Conservation (phyloP, 371 early-diverging fungal genomes). For the Mucor irregularis region DNA sequence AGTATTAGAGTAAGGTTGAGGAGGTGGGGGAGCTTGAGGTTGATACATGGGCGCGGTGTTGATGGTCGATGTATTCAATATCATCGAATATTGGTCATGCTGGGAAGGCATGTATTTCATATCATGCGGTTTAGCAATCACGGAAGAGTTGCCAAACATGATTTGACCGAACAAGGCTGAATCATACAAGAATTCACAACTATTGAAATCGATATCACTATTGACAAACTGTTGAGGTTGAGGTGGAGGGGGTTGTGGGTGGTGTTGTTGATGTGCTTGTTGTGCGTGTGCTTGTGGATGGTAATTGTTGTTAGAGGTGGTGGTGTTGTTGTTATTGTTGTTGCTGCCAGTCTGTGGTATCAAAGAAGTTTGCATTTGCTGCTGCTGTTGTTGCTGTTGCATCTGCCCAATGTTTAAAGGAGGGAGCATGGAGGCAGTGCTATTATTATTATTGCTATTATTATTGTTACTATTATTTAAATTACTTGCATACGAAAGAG, state of each 20-base stretch:
- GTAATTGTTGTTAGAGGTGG: too few species aligned
- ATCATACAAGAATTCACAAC: constrained; percentile 43
- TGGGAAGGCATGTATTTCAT: not conserved
- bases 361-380: not conserved
- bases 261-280: not conserved
- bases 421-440: not conserved
- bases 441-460: not conserved
- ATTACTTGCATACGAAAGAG: too few species aligned
- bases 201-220: constrained; percentile 40
- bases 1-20: too few species aligned
- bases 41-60: too few species aligned
- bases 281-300: not conserved
- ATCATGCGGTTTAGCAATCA: not conserved
- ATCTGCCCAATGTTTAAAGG: too few species aligned
- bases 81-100: not conserved
- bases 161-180: constrained; percentile 49
- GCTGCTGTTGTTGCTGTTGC: not conserved
- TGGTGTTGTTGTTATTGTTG: too few species aligned
- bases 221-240: constrained; percentile 12
- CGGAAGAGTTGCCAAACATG: constrained; percentile 33
- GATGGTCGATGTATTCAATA: not conserved
- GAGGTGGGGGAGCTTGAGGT: too few species aligned
- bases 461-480: not conserved
- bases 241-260: not conserved
- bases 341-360: too few species aligned